Percentiles rank a stretch among this genome's conserved stretches.
Conservation (phyloP, 73 alveolate genomes). For the Paramecium sexaurelia region DNA sequence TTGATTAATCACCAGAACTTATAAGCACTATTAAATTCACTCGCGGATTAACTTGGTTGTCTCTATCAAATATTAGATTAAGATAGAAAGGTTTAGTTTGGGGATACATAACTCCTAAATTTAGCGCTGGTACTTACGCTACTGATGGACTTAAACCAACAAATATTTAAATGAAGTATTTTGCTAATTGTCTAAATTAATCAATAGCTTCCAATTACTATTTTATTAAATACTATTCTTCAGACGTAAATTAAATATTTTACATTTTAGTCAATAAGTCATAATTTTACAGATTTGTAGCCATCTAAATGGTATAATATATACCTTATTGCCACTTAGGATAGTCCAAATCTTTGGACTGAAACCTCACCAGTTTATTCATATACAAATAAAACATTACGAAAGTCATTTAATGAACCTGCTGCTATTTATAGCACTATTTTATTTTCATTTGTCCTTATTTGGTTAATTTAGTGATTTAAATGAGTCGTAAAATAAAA, state of each 20-base stretch:
- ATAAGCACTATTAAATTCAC: neutral
- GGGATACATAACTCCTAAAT: constrained; percentile 37
- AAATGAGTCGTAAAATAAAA: neutral
- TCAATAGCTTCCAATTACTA: neutral
- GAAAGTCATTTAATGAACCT: constrained; percentile 26
- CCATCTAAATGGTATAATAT: constrained; percentile 36
- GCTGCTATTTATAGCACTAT: neutral
- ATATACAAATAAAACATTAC: neutral
- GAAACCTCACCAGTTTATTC: constrained; percentile 2
- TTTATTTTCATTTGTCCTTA: neutral
- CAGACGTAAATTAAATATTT: neutral
- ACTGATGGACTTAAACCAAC: neutral
- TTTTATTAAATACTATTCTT: neutral
- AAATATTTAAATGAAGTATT: constrained; percentile 18
- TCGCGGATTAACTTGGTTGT: constrained; percentile 32
- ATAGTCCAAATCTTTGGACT: constrained; percentile 30
- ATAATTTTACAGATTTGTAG: constrained; percentile 4
- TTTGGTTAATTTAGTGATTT: neutral
- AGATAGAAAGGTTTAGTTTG: constrained; percentile 42
- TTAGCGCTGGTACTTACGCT: neutral
- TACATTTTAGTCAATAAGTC: neutral
- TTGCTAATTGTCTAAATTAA: constrained; percentile 36
- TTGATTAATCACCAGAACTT: neutral
- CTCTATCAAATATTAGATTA: neutral
- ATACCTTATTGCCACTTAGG: constrained; percentile 31